Conservation (phyloP, 257 asterid species). For the Phtheirospermum japonicum region DNA sequence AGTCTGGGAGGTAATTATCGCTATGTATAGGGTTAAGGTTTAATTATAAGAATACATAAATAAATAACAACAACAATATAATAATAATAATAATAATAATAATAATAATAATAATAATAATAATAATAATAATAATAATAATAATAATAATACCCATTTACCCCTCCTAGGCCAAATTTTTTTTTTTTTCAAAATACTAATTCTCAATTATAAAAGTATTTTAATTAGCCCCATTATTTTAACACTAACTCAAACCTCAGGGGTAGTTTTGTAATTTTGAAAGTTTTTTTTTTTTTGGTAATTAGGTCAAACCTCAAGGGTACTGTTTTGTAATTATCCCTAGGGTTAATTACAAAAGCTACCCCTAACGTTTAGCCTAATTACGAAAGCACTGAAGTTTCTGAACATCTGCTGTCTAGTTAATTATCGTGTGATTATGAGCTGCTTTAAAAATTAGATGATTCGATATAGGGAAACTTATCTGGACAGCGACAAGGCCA, state of each 20-base stretch:
- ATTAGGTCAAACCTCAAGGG: neutral
- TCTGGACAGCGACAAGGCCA: constrained; percentile 82
- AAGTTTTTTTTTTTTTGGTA: neutral
- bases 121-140: neutral
- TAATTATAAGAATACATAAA: neutral
- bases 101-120: neutral
- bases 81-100: neutral
- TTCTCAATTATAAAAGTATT: neutral
- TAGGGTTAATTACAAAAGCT: neutral
- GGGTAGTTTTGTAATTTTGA: neutral
- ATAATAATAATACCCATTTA: neutral
- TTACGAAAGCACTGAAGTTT: neutral
- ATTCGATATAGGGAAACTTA: constrained; percentile 65
- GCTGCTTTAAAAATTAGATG: constrained; percentile 20
- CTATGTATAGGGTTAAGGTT: neutral
- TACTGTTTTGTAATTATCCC: neutral
- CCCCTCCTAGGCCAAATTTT: neutral
- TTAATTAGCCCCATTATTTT: neutral
- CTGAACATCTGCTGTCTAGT: neutral
- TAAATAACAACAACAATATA: too few species aligned
- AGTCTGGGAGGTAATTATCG: constrained; percentile 88
- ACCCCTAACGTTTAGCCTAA: too few species aligned
- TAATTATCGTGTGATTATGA: neutral
- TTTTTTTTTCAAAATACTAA: neutral
- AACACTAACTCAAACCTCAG: neutral